Evolutionary conservation across 768 basidiomycete species (phyloP).

Genomic region (Dentipellis fragilis): DNA sequence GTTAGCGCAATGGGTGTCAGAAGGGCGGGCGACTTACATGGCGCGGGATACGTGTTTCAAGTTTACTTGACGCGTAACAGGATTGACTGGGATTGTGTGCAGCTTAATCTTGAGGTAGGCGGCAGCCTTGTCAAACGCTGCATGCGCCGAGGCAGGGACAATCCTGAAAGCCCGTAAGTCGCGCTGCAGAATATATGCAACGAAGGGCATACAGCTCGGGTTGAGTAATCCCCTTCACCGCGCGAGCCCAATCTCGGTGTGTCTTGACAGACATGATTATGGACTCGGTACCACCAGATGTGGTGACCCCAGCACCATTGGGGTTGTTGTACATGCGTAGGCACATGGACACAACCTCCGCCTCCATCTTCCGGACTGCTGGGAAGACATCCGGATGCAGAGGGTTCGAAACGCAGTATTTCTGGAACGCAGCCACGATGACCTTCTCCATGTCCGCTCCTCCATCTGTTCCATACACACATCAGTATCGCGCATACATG

Average conservation of each 20-base stretch:
- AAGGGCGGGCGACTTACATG: constrained; percentile 47
- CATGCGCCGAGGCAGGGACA: constrained; percentile 77
- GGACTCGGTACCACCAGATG: constrained; percentile 91
- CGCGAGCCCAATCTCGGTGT: constrained; percentile 84
- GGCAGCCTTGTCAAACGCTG: constrained; percentile 91
- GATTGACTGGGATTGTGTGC: constrained; percentile 76
- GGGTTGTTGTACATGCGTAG: constrained; percentile 79
- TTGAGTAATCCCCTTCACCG: constrained; percentile 76
- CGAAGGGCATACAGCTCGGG: constrained; percentile 74
- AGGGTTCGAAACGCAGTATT: constrained; percentile 81
- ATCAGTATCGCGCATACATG: not conserved
- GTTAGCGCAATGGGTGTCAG: constrained; percentile 4
- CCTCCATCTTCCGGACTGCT: constrained; percentile 92
- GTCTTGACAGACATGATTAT: constrained; percentile 95
- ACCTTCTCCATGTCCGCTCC: constrained; percentile 73
- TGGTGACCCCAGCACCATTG: constrained; percentile 83
- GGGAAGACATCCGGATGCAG: constrained; percentile 93
- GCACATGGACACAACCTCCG: constrained; percentile 86
- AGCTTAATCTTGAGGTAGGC: constrained; percentile 86
- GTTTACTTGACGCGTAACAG: constrained; percentile 66
- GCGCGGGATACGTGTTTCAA: constrained; percentile 72
- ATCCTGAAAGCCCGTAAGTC: constrained; percentile 38
- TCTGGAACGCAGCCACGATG: constrained; percentile 70
- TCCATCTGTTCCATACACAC: constrained; percentile 41
- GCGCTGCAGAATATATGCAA: not conserved